phyloP scores from a whole-genome alignment of 768 basidiomycete genomes.

The Dacryopinax spathularia region DNA sequence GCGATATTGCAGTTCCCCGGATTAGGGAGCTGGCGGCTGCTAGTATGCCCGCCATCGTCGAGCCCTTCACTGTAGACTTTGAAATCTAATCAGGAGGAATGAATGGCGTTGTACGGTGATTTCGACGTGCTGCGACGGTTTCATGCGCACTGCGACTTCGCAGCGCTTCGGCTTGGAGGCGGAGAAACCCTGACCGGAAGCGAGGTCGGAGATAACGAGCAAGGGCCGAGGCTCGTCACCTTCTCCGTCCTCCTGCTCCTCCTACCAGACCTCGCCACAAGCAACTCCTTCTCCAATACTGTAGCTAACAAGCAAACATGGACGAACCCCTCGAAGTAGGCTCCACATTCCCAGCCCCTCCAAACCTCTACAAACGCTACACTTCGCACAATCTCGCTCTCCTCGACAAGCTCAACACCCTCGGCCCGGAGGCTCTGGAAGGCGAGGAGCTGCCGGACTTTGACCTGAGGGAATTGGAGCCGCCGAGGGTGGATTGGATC shows the following conservation, averaged over 20 bases:
- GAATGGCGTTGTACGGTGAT: no score
- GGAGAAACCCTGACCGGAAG: neutral
- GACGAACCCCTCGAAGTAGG: neutral
- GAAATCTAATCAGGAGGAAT: no score
- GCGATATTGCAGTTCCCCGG: conserved; percentile 61
- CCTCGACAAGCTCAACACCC: conserved; percentile 41
- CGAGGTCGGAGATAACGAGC: neutral
- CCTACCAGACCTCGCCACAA: no score
- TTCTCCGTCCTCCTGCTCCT: no score
- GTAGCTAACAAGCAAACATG: no score
- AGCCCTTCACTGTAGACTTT: no score
- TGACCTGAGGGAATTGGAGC: conserved; percentile 62
- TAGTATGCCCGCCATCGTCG: conserved; percentile 34
- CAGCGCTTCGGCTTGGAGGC: conserved; percentile 1
- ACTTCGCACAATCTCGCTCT: conserved; percentile 59
- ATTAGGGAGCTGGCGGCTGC: conserved; percentile 78
- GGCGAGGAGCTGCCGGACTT: conserved; percentile 74
- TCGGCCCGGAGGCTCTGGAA: conserved; percentile 48
- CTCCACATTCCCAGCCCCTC: conserved; percentile 65
- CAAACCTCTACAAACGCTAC: conserved; percentile 69
- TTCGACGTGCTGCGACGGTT: no score
- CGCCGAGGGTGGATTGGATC: conserved; percentile 83
- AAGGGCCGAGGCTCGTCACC: no score
- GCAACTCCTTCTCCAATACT: no score
- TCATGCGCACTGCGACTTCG: no score